Base-by-base conservation (phyloP, 305 asterid species). In the Stenogyne calaminthoides region DNA sequence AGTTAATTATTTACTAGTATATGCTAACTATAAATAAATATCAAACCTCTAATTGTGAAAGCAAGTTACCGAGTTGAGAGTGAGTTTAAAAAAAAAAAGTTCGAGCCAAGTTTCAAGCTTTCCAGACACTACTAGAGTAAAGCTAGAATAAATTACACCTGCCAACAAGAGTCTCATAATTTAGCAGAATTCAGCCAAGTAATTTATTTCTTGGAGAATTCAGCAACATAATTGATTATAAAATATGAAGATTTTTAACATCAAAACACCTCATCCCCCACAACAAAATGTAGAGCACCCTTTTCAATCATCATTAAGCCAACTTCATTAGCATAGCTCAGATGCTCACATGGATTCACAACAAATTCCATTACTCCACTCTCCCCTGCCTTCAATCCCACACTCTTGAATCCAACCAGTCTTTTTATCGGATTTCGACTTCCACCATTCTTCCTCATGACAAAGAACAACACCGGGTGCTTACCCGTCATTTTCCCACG, bases 381-480 rank as follows among this genome's bases (percentile, higher is more conserved):
- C 22, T 72, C 9, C 71, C 74, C 74, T 6, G 74, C 69, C 40
- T 63, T 62, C 76, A 83, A 75, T 12, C 65, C 51, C 80, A 80
- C 77, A 19, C 65, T 72, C 81, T 54, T 8, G 65, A 83, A 83
- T 32, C 81, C 84, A 18, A 80, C 81, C 77, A 83, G 15, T 6
- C 69, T 81, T 46, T 72, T 83, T 27, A 7, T 16, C 5, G 90
- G 89, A 34, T 27, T 65, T 58, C 83, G 88, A 19, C 76, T 76
- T 64, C 75, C 73, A 3, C 15, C 72, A 0, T 79, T 73, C 12
- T 71, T 82, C 25, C 61, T 72, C 67, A 70, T 77, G 0, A 69
- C 75, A 49, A 90, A 89, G 49, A 92, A 64, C 44, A 90, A 69
- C 8, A 80, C 83, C 0, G 93, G 91, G 46, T 92, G 94, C 71